Conservation (phyloP, 768 basidiomycete genomes). For the Fomitopsis serialis region DNA sequence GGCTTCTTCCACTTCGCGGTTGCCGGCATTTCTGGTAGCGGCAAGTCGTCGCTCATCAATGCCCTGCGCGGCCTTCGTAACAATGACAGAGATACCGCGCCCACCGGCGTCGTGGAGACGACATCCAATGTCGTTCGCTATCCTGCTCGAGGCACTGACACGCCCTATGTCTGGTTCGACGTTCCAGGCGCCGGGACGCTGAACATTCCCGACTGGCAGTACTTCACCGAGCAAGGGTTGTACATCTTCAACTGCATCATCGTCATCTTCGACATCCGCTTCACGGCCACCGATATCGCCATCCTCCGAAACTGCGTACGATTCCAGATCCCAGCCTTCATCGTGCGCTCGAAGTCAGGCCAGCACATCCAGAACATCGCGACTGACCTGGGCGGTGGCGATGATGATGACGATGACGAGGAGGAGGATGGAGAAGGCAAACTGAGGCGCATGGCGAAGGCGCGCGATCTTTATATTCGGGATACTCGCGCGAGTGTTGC, state of each 20-base stretch:
- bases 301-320: background rate
- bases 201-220: background rate
- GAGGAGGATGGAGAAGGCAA: background rate
- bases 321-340: slow-evolving; percentile 1
- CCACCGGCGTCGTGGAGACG: background rate
- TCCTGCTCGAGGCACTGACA: background rate
- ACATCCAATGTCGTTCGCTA: background rate
- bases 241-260: slow-evolving; percentile 2
- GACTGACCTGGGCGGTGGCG: background rate
- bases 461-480: background rate
- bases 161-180: background rate
- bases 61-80: background rate
- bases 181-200: background rate
- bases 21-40: background rate
- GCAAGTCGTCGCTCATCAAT: background rate
- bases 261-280: slow-evolving; percentile 1
- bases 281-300: background rate
- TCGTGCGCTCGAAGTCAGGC: slow-evolving; percentile 1
- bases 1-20: background rate
- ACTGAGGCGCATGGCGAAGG: background rate
- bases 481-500: background rate
- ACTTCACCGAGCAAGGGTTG: slow-evolving; percentile 1
- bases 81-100: background rate
- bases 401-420: background rate
- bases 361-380: background rate